Percentiles rank a stretch among this genome's conserved stretches.
Evolutionary conservation across 2,329 filamentous ascomycete genomes (phyloP).

Genomic region (Septoria petroselini): DNA sequence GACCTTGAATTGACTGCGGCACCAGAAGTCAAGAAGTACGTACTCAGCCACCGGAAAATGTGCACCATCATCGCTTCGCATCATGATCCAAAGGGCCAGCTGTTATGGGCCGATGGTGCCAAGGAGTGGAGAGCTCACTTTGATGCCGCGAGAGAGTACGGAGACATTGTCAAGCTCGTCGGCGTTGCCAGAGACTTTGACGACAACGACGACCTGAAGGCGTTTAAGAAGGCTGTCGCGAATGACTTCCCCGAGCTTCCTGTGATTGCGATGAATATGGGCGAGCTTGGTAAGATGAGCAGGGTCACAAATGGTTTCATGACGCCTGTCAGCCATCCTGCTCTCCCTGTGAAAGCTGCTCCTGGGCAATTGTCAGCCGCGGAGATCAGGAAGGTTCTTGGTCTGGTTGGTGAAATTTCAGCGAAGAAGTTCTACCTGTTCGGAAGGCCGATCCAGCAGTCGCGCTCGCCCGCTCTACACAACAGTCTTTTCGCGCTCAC

Average conservation of each 20-base stretch:
- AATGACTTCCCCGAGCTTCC: slow-evolving; percentile 68
- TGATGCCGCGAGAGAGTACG: slow-evolving; percentile 84
- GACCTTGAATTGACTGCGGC: slow-evolving; percentile 89
- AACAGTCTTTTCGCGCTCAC: slow-evolving; percentile 74
- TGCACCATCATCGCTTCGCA: slow-evolving; percentile 92
- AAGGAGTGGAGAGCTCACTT: slow-evolving; percentile 81
- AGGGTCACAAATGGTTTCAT: slow-evolving; percentile 88
- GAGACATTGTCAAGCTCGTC: slow-evolving; percentile 91
- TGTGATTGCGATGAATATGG: slow-evolving; percentile 96
- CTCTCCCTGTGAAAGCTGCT: slow-evolving; percentile 86
- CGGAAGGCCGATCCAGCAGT: slow-evolving; percentile 77
- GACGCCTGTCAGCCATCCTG: slow-evolving; percentile 88
- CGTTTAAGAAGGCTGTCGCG: slow-evolving; percentile 75
- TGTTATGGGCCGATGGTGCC: slow-evolving; percentile 75
- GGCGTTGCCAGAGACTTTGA: slow-evolving; percentile 72
- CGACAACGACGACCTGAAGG: slow-evolving; percentile 81
- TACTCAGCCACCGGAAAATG: slow-evolving; percentile 56
- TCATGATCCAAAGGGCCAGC: slow-evolving; percentile 73
- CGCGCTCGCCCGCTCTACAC: slow-evolving; percentile 83
- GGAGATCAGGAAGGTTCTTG: slow-evolving; percentile 77
- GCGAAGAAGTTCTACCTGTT: slow-evolving; percentile 80
- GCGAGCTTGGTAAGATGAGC: slow-evolving; percentile 78
- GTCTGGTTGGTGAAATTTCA: slow-evolving; percentile 74
- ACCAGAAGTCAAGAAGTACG: slow-evolving; percentile 63
- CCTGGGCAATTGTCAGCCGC: slow-evolving; percentile 88